A percentile compares a stretch with the other conserved stretches of the same genome.
Conservation (phyloP, 225 moss, liverwort and hornwort species). For the Physcomitrellopsis africana region DNA sequence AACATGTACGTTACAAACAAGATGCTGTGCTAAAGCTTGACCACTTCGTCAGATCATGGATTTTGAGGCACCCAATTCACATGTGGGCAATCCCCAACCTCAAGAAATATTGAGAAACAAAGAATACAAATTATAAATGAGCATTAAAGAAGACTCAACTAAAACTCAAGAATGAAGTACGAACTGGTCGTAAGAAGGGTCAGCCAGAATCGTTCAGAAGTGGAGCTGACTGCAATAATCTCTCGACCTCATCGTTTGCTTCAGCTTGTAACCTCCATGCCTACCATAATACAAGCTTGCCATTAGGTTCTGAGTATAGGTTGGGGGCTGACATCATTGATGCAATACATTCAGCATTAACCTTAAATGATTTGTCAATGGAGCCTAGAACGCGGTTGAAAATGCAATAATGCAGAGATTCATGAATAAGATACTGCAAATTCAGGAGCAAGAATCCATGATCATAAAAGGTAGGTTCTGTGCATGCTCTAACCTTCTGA, state of each 20-base stretch:
- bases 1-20: conserved; percentile 16
- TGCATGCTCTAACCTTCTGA: conserved; percentile 61
- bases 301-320: neutral
- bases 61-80: conserved; percentile 5
- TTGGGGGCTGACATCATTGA: neutral
- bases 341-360: neutral
- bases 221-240: conserved; percentile 63
- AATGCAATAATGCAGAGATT: neutral
- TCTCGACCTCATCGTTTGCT: conserved; percentile 82
- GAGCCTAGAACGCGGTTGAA: neutral
- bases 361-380: neutral
- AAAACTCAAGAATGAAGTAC: conserved; percentile 3
- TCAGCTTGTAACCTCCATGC: conserved; percentile 89
- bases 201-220: conserved; percentile 36
- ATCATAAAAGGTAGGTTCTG: no score
- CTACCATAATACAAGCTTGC: conserved; percentile 40
- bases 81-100: conserved; percentile 7
- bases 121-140: neutral
- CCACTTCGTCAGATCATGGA: conserved; percentile 11
- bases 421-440: conserved; percentile 1
- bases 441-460: neutral
- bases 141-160: neutral
- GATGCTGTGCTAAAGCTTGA: conserved; percentile 18
- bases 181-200: conserved; percentile 13
- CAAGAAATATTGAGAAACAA: neutral